Evolutionary conservation across 768 basidiomycete genomes (phyloP).

Genomic region (Cantharellus cinnabarinus): DNA sequence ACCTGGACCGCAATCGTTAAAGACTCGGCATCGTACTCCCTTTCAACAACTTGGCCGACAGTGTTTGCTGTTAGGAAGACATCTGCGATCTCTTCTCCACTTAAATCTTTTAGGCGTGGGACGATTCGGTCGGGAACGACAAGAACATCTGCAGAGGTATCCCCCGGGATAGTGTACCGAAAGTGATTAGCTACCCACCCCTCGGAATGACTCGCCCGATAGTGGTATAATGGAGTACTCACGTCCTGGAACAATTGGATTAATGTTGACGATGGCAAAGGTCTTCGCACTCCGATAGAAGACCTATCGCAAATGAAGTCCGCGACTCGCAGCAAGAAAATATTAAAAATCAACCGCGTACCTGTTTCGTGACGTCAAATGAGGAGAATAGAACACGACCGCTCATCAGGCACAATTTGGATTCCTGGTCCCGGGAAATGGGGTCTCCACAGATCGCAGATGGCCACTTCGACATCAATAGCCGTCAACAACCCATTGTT

Average conservation of each 20-base stretch:
- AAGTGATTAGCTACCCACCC: background rate
- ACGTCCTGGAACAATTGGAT: constrained; percentile 90
- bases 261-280: constrained; percentile 84
- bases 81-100: constrained; percentile 43
- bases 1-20: constrained; percentile 87
- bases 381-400: constrained; percentile 10
- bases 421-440: too few species aligned
- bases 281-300: constrained; percentile 48
- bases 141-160: constrained; percentile 26
- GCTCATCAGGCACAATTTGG: too few species aligned
- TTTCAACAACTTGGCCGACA: constrained; percentile 64
- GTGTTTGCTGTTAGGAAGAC: constrained; percentile 62
- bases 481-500: too few species aligned
- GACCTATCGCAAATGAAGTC: constrained; percentile 10
- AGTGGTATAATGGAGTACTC: constrained; percentile 22
- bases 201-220: background rate
- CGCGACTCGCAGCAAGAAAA: background rate
- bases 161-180: too few species aligned
- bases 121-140: constrained; percentile 32
- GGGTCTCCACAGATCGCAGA: too few species aligned
- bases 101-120: constrained; percentile 29
- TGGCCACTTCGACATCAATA: too few species aligned
- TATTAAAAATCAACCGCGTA: background rate
- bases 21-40: constrained; percentile 60
- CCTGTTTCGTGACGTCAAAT: constrained; percentile 12